phyloP scores from a whole-genome alignment of 495 filamentous ascomycete species.

The Tirmania nivea region DNA sequence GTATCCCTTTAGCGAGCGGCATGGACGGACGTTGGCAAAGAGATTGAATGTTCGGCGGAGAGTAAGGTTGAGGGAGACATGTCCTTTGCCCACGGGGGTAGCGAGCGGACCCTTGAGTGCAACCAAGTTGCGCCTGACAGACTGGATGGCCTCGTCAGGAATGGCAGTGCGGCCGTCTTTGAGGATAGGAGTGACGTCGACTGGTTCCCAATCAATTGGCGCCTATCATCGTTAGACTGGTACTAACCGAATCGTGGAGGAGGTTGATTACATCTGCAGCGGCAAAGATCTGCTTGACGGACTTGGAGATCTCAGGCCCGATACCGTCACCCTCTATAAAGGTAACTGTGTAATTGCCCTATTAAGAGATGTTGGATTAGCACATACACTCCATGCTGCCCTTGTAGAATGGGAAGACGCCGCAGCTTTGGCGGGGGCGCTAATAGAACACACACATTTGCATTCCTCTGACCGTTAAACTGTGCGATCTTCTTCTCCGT shows the following conservation, averaged over 20 bases:
- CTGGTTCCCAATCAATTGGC: conserved; percentile 88
- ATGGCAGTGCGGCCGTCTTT: conserved; percentile 89
- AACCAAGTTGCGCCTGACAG: conserved; percentile 78
- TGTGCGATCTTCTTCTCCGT: not conserved
- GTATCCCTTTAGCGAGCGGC: conserved; percentile 86
- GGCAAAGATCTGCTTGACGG: conserved; percentile 91
- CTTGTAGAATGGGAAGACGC: too few relatives aligned
- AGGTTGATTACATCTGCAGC: conserved; percentile 55
- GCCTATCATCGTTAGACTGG: conserved; percentile 30
- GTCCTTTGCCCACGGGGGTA: conserved; percentile 92
- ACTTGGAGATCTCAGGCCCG: conserved; percentile 89
- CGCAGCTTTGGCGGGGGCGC: too few relatives aligned
- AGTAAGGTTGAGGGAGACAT: conserved; percentile 96
- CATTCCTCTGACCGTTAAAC: not conserved
- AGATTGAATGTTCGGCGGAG: conserved; percentile 98
- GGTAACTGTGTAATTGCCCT: conserved; percentile 32
- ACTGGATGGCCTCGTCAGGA: conserved; percentile 70
- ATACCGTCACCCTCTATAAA: conserved; percentile 98
- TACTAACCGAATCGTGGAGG: not conserved
- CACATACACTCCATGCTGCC: not conserved
- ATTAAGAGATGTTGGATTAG: too few relatives aligned
- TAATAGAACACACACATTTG: not conserved
- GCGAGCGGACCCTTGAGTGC: conserved; percentile 94
- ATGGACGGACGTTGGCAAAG: conserved; percentile 95
- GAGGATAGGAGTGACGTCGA: conserved; percentile 79